Evolutionary conservation across 1,284 basidiomycete species (phyloP), one percentile per base, ranked within the genome.

Genomic region (Quambalaria eucalypti): DNA sequence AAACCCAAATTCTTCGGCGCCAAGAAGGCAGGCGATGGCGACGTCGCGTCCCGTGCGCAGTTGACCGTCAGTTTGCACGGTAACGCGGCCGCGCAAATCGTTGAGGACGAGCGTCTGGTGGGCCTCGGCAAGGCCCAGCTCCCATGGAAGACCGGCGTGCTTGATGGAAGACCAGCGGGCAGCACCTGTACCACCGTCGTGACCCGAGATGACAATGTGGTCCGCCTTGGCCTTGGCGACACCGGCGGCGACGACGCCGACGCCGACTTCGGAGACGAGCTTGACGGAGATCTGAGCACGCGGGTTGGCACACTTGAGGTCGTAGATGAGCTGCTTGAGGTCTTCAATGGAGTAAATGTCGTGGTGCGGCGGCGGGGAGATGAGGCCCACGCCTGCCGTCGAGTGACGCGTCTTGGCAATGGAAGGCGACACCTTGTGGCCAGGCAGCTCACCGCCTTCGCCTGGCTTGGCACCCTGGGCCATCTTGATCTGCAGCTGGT

Each of bases 341-440:
- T 72, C 70, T 62, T 72, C 70, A 50, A 72, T 72, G 56, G 68
- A 70, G 67, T 70, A 72, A 51, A 71, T 71, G 64, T 72, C 68
- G 62, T 71, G 70, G 55, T 71, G 70, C 42, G 70, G 70, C 47
- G 70, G 70, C 16, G 68, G 68, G 28, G 60, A 63, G 56, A 71
- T 71, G 36, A 72, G 67, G 57, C 70, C 70, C 53, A 71, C 68
- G 52, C 70, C 70, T 38, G 70, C 61, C 46, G 70, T 71, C 47
- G 65, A 66, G 62, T 72, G 68, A 59, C 68, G 70, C 28, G 70
- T 72, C 38, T 68, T 65, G 46, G 70, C 68, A 48, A 72, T 72
- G 36, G 69, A 72, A 40, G 65, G 60, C 50, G 69, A 72, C 29
- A 72, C 69, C 62, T 72, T 71, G 68, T 72, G 68, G 39, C 70